These are phyloP conservation scores for Skeletonema grethae DNA, from an alignment of 108 stramenopile species.

Conservation along the genomic window DNA sequence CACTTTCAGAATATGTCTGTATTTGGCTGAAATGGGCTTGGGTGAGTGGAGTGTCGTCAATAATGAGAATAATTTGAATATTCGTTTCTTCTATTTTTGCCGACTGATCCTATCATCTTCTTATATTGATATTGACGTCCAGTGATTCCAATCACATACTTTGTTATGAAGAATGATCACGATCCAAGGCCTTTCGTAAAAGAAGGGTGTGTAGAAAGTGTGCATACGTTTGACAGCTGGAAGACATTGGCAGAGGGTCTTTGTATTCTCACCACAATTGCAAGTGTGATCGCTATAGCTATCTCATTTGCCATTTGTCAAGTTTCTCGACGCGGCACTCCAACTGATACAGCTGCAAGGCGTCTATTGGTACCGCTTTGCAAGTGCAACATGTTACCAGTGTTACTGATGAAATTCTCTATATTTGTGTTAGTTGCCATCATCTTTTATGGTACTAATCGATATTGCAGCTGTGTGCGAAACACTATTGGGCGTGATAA, in stretches of 20 bases:
- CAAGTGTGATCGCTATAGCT: constrained; percentile 8
- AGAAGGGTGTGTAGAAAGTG: constrained; percentile 13
- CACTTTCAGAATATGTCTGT: constrained; percentile 12
- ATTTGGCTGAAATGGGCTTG: constrained; percentile 16
- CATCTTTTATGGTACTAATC: background rate
- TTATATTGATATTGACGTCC: no score
- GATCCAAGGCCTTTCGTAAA: constrained; percentile 9
- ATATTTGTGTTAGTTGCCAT: constrained; percentile 13
- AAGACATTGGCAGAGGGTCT: background rate
- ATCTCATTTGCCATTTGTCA: constrained; percentile 19
- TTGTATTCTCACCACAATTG: constrained; percentile 9
- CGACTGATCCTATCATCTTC: background rate
- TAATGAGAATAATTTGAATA: background rate
- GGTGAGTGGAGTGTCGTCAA: no score
- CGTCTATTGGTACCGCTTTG: constrained; percentile 23
- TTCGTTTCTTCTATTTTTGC: background rate
- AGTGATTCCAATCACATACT: constrained; percentile 17
- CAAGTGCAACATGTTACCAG: constrained; percentile 26
- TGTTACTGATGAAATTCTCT: constrained; percentile 19
- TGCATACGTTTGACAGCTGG: constrained; percentile 11
- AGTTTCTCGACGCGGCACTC: constrained; percentile 33
- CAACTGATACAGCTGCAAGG: constrained; percentile 19
- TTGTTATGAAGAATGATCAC: background rate
- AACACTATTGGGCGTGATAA: background rate
- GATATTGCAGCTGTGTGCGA: constrained; percentile 21